Base-by-base conservation (phyloP, 805 yeast genomes). In the Wickerhamiella kurtzmanii region DNA sequence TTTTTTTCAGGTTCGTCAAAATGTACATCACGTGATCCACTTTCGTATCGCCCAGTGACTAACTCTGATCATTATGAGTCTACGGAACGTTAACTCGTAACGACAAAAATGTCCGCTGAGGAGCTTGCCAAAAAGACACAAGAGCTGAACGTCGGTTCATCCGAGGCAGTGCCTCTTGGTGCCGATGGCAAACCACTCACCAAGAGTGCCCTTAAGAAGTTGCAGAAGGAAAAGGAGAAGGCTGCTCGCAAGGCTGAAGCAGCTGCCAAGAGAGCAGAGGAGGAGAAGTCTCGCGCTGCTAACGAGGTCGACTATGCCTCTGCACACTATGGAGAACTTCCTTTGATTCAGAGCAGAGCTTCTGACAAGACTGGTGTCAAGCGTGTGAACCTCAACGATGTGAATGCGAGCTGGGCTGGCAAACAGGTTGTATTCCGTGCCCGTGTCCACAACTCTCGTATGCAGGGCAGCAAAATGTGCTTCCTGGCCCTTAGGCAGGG, bases 401-500 rank as follows among this genome's bases (percentile, higher is more conserved):
- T 64, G 60, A 69, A 76, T 50, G 74, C 77, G 48, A 74, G 74
- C 21, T 59, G 71, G 59, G 94, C 79, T 53, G 95, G 89, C 48
- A 74, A 79, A 56, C 76, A 77, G 55, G 83, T 92, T 48, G 71
- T 82, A 13, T 78, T 94, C 70, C 80, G 98, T 69, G 97, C 97
- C 42, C 79, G 99, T 69, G 75, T 88, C 41, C 97, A 92, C 67
- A 86, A 79, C 52, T 76, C 89, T 13, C 83, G 99, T 71, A 82
- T 86, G 62, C 97, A 89, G 66, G 95, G 96, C 65, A 95, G 94
- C 60, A 87, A 94, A 54, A 79, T 92, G 82, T 76, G 83, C 46
- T 92, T 92, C 65, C 68, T 89, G 58, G 78, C 94, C 21, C 78
- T 92, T 58, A 82, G 99, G 71, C 98, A 92, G 71, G 95, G 86